Percentiles rank a stretch among this genome's conserved stretches.
Evolutionary conservation across 2,329 filamentous ascomycete genomes (phyloP).

Genomic region (Botryotinia calthae): DNA sequence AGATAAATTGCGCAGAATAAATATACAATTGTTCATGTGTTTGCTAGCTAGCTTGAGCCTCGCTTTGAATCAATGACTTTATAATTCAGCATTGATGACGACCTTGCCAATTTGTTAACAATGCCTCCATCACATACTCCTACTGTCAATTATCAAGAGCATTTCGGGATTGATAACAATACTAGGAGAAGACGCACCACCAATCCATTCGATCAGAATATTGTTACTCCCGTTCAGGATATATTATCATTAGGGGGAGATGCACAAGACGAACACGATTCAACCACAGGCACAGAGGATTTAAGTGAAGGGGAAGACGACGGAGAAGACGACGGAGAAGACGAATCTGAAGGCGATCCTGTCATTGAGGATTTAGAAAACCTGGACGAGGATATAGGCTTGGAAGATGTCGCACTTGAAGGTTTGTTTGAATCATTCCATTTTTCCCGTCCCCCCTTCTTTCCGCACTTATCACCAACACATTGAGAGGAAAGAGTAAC

Average conservation of each 20-base stretch:
- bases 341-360: slow-evolving; percentile 19
- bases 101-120: neutral
- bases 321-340: slow-evolving; percentile 16
- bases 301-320: slow-evolving; percentile 16
- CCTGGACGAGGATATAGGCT: slow-evolving; percentile 20
- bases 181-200: slow-evolving; percentile 7
- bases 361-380: neutral
- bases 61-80: neutral
- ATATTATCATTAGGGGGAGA: neutral
- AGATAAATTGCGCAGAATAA: slow-evolving; percentile 3
- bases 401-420: slow-evolving; percentile 19
- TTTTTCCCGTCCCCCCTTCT: neutral
- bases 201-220: slow-evolving; percentile 4
- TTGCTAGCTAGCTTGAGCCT: neutral
- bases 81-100: neutral
- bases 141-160: slow-evolving; percentile 12
- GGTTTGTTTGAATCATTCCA: slow-evolving; percentile 15
- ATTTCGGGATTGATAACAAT: slow-evolving; percentile 10
- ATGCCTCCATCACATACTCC: slow-evolving; percentile 11
- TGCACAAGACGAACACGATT: neutral
- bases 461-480: neutral
- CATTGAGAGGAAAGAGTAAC: neutral
- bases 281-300: neutral
- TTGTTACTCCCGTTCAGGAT: neutral
- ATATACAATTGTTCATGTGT: neutral